Evolutionary conservation across 306 rosid species (phyloP), one percentile per base, ranked within the genome.

Genomic region (Abrus precatorius): DNA sequence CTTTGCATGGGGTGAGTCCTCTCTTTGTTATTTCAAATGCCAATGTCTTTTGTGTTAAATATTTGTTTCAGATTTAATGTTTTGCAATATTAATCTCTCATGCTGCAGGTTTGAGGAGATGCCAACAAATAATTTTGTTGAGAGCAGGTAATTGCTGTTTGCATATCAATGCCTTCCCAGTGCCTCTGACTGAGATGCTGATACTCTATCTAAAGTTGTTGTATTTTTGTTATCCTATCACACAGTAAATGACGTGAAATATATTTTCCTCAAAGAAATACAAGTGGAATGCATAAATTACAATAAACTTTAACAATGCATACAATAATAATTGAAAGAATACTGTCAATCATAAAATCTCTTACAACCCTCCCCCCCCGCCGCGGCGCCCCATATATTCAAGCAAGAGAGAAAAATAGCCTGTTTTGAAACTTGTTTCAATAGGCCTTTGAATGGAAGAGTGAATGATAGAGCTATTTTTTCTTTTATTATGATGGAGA

Each of bases 81-180:
- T 77, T 78, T 65, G 3, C 47, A 60, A 53, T 76, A 5, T 65
- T 67, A 50, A 61, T 7, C 2, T 79, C 27, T 74, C 76, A 14
- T 68, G 27, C 70, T 85, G 75, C 97, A 95, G 98, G 82, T 95
- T 95, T 88, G 99, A 87, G 87, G 99, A 95, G 92, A 95, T 95
- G 99, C 98, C 99, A 8, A 95, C 99, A 38, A 92, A 95, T 82
- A 93, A 90, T 80, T 95, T 81, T 79, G 99, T 95, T 9, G 99
- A 95, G 89, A 95, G 99, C 96, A 93, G 99, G 99, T 93, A 83
- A 57, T 57, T 70, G 9, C 14, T 72, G 29, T 64, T 75, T 7
- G 78, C 60, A 50, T 73, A 36, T 56, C 67, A 45, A 41, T 79
- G 40, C 69, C 70, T 27, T 69, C 61, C 10, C 59, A 12, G 14